Conservation (phyloP, 2,329 filamentous ascomycete species). For the Xylaria sp. region DNA sequence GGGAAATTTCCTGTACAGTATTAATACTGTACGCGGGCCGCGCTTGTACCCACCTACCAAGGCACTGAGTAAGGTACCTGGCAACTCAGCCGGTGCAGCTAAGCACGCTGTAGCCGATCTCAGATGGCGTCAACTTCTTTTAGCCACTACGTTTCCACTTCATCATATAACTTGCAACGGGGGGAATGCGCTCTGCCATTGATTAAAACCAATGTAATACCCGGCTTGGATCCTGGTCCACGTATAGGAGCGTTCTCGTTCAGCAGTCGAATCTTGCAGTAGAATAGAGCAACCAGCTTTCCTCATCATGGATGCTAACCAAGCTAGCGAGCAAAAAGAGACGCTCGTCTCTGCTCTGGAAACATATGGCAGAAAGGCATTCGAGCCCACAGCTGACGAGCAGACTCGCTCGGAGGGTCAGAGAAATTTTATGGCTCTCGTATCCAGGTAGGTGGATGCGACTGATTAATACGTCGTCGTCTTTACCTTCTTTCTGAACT, state of each 20-base stretch:
- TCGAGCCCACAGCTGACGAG: conserved; percentile 56
- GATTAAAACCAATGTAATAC: conserved; percentile 2
- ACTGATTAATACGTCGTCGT: conserved; percentile 30
- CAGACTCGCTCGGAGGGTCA: conserved; percentile 51
- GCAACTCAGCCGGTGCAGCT: not conserved
- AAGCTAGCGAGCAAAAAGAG: conserved; percentile 27
- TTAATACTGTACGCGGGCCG: not conserved
- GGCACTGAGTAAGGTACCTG: not conserved
- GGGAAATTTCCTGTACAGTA: not conserved
- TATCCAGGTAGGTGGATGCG: conserved; percentile 58
- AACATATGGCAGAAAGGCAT: conserved; percentile 60
- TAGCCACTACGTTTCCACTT: not conserved
- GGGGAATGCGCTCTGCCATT: not conserved
- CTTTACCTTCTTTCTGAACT: conserved; percentile 43
- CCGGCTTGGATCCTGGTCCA: not conserved
- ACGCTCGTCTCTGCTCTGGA: conserved; percentile 52
- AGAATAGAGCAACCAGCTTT: conserved; percentile 13
- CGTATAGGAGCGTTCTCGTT: not conserved
- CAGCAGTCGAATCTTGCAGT: conserved; percentile 1
- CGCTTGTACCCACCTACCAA: not conserved
- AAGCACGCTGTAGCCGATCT: not conserved
- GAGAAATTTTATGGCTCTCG: conserved; percentile 58
- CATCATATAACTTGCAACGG: not conserved
- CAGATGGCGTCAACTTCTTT: conserved; percentile 11
- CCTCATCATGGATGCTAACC: conserved; percentile 33